phyloP scores from a whole-genome alignment of 306 rosid genomes.

The Rubus idaeus region DNA sequence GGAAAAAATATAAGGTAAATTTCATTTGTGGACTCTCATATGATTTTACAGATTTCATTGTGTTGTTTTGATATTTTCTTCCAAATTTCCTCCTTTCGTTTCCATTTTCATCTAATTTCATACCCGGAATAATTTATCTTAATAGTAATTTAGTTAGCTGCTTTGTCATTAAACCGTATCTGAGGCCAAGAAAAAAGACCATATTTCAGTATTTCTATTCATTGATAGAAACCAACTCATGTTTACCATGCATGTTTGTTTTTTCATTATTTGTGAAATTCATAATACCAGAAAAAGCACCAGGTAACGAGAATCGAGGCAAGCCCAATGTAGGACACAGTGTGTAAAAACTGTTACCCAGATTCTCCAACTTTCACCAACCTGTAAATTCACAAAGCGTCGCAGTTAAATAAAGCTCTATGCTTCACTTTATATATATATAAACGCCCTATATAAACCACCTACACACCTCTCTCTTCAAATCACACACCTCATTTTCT shows the following conservation, averaged over 20 bases:
- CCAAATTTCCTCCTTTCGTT: neutral
- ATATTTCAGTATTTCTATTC: neutral
- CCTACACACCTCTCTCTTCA: conserved; percentile 32
- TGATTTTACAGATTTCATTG: neutral
- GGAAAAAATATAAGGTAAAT: neutral
- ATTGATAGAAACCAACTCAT: neutral
- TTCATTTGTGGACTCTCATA: neutral
- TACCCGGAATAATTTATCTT: neutral
- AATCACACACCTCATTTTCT: conserved; percentile 23
- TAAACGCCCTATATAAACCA: conserved; percentile 47
- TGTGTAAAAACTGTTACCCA: conserved; percentile 9
- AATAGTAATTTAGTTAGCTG: neutral
- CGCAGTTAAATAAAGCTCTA: conserved; percentile 7
- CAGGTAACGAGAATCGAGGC: conserved; percentile 7
- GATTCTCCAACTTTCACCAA: conserved; percentile 25
- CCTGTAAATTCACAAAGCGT: conserved; percentile 19
- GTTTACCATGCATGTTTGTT: neutral
- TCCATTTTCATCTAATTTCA: neutral
- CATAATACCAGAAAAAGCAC: neutral
- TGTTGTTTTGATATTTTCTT: neutral
- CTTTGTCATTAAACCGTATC: neutral
- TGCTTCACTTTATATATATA: conserved; percentile 4
- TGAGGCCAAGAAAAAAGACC: neutral
- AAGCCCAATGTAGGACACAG: conserved; percentile 9
- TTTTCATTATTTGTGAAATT: neutral